Evolutionary conservation across 345 rosid species (phyloP).

Genomic region (Tarenaya hassleriana): DNA sequence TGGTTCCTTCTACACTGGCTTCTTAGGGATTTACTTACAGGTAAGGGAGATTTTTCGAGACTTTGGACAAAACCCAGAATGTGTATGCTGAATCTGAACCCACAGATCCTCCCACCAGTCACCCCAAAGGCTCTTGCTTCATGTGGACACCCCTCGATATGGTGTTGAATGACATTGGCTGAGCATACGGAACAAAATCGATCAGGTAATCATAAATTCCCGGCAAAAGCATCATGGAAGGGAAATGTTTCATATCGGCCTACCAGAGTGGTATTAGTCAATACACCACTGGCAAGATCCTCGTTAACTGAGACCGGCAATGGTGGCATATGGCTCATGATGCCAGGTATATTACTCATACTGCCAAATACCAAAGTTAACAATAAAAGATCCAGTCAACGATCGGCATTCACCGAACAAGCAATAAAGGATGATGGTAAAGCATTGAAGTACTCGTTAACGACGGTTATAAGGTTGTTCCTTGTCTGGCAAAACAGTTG

Average conservation of each 20-base stretch:
- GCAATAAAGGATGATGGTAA: neutral
- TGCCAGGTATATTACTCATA: constrained; percentile 70
- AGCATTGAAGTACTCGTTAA: constrained; percentile 58
- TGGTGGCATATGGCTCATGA: constrained; percentile 93
- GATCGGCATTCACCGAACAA: neutral
- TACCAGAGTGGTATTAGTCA: constrained; percentile 52
- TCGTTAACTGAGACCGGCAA: constrained; percentile 55
- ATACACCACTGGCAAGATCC: constrained; percentile 55
- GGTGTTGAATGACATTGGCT: constrained; percentile 21
- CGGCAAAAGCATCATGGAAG: constrained; percentile 11
- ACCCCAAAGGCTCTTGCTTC: constrained; percentile 27
- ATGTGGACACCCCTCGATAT: constrained; percentile 20
- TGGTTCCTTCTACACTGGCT: neutral
- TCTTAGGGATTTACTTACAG: neutral
- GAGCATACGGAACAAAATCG: constrained; percentile 2
- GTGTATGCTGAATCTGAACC: neutral
- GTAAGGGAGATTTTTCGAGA: constrained; percentile 7
- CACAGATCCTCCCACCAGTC: constrained; percentile 13
- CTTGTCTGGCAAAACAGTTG: constrained; percentile 58
- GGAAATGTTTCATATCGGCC: constrained; percentile 25
- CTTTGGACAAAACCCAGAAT: constrained; percentile 14
- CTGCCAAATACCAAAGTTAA: constrained; percentile 37
- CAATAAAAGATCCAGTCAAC: constrained; percentile 13
- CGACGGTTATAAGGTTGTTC: constrained; percentile 63
- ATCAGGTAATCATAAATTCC: no score